Conservation (phyloP, 768 basidiomycete genomes). For the Mycena leptocephala region DNA sequence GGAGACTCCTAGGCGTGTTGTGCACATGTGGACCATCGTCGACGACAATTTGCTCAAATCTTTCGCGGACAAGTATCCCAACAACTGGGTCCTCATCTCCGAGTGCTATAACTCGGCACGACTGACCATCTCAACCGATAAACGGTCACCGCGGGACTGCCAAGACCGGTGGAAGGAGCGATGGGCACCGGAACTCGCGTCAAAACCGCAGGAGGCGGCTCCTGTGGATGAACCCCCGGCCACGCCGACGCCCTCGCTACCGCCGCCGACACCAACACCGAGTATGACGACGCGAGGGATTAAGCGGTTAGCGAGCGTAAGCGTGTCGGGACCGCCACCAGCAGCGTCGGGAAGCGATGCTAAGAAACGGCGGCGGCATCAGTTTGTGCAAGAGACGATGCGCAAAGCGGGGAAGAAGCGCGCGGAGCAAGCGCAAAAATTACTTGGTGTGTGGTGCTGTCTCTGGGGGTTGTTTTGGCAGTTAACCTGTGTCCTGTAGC, state of each 20-base stretch:
- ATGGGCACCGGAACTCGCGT: slow-evolving; percentile 60
- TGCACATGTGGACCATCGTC: slow-evolving; percentile 75
- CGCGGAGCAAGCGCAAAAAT: slow-evolving; percentile 76
- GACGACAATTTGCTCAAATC: slow-evolving; percentile 86
- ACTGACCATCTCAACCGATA: slow-evolving; percentile 81
- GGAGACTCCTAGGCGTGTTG: slow-evolving; percentile 24
- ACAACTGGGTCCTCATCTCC: slow-evolving; percentile 92
- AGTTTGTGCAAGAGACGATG: slow-evolving; percentile 85
- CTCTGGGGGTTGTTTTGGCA: background rate
- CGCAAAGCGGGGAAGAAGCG: slow-evolving; percentile 85
- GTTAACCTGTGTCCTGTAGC: slow-evolving; percentile 52
- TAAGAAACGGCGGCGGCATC: slow-evolving; percentile 85
- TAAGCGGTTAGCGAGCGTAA: slow-evolving; percentile 78
- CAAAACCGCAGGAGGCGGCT: slow-evolving; percentile 43
- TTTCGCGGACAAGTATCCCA: slow-evolving; percentile 84
- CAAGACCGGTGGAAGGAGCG: slow-evolving; percentile 87
- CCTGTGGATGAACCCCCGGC: slow-evolving; percentile 51
- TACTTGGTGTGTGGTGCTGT: slow-evolving; percentile 62
- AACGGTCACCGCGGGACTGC: slow-evolving; percentile 85
- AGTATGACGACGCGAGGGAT: slow-evolving; percentile 83
- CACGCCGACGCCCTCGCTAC: slow-evolving; percentile 32
- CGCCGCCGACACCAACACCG: slow-evolving; percentile 50
- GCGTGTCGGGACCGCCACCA: slow-evolving; percentile 55
- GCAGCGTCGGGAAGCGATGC: slow-evolving; percentile 67
- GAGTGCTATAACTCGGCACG: slow-evolving; percentile 91